Evolutionary conservation across 2,329 filamentous ascomycete genomes (phyloP).

Genomic region (Talaromyces sp.): DNA sequence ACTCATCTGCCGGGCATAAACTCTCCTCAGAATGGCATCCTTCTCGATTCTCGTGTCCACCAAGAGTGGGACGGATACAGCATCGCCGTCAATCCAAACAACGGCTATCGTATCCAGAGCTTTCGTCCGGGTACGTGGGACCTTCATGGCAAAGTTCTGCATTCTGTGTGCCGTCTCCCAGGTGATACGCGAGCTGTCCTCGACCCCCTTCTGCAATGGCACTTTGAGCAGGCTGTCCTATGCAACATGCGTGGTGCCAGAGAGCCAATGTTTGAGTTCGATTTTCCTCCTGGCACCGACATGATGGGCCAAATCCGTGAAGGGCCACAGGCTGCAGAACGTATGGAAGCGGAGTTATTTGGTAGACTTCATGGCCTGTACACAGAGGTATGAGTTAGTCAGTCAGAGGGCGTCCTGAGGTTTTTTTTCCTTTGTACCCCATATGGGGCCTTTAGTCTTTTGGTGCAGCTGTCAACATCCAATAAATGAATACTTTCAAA

Average conservation of each 20-base stretch:
- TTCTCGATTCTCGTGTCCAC: not conserved
- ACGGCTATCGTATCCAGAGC: constrained; percentile 4
- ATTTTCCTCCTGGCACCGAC: constrained; percentile 13
- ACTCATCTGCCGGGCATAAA: not conserved
- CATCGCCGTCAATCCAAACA: constrained; percentile 6
- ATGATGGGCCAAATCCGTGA: constrained; percentile 9
- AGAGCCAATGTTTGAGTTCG: constrained; percentile 10
- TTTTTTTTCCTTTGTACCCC: too few relatives aligned
- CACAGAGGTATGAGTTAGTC: too few relatives aligned
- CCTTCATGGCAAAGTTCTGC: constrained; percentile 1
- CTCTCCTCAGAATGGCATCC: not conserved
- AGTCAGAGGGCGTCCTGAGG: too few relatives aligned
- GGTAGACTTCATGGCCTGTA: not conserved
- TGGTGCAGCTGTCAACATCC: too few relatives aligned
- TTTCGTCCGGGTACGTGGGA: not conserved
- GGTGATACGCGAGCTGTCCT: constrained; percentile 1
- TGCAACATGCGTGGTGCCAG: constrained; percentile 12
- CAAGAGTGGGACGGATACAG: not conserved
- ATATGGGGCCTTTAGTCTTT: too few relatives aligned
- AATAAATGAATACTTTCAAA: too few relatives aligned
- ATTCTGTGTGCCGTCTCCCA: not conserved
- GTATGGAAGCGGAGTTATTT: not conserved
- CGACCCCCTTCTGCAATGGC: constrained; percentile 10
- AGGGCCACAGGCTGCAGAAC: not conserved
- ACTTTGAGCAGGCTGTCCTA: constrained; percentile 12